These are phyloP conservation scores for Aspergillus alliaceus DNA, from an alignment of 2,329 filamentous ascomycete genomes.

Conservation along the genomic window DNA sequence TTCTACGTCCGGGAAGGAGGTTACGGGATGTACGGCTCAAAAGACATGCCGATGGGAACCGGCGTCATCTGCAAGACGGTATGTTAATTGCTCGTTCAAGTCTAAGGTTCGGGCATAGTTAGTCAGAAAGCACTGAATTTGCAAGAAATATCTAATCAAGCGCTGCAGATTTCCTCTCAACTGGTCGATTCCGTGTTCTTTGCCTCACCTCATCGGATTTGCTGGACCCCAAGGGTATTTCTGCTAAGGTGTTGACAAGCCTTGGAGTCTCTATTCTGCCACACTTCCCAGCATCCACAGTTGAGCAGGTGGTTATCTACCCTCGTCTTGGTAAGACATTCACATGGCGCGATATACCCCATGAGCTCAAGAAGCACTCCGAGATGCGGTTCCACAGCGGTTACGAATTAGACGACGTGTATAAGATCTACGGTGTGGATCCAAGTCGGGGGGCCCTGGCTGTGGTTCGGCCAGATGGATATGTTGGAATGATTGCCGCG, in stretches of 20 bases:
- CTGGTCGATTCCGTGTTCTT: conserved; percentile 39
- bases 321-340: conserved; percentile 29
- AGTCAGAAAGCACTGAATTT: too few species aligned
- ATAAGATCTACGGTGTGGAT: conserved; percentile 37
- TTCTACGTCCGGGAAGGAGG: conserved; percentile 36
- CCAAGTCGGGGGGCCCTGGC: conserved; percentile 30
- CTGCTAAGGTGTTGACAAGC: conserved; percentile 22
- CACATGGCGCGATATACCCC: conserved; percentile 34
- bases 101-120: not conserved
- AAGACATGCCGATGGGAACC: conserved; percentile 38
- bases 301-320: conserved; percentile 39
- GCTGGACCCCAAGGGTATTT: conserved; percentile 28
- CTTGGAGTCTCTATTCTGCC: conserved; percentile 23
- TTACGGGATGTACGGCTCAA: conserved; percentile 34
- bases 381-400: conserved; percentile 40
- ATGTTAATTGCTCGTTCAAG: conserved; percentile 1
- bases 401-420: conserved; percentile 35
- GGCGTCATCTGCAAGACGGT: conserved; percentile 39
- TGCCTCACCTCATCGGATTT: conserved; percentile 37
- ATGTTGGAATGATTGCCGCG: conserved; percentile 31
- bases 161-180: conserved; percentile 34
- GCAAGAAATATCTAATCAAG: not conserved
- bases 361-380: conserved; percentile 30
- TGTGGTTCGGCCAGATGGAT: conserved; percentile 41
- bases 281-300: conserved; percentile 25